phyloP scores from a whole-genome alignment of 73 alveolate genomes.

The Stentor roeselii region DNA sequence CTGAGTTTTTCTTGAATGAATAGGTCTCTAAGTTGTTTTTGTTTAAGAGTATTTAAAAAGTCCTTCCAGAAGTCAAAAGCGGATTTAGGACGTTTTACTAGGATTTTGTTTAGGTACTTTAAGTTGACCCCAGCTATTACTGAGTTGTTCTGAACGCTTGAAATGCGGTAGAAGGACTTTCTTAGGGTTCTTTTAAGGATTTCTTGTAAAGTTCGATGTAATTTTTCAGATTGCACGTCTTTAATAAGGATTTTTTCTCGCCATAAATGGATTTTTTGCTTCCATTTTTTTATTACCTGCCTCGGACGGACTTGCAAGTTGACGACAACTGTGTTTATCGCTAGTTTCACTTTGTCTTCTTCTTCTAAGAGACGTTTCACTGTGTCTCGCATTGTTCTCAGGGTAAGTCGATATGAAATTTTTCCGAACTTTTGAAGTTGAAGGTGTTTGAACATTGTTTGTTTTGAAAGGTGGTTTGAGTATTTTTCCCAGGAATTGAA shows the following conservation, averaged over 20 bases:
- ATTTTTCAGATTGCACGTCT: neutral
- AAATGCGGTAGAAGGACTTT: neutral
- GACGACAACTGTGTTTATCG: neutral
- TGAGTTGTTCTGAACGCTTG: neutral
- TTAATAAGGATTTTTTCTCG: neutral
- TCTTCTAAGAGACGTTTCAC: neutral
- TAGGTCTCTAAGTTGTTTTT: neutral
- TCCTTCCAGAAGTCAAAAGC: neutral
- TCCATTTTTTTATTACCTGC: neutral
- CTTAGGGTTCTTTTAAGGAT: neutral
- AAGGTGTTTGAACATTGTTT: no score
- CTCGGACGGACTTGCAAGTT: neutral
- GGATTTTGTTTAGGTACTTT: no score
- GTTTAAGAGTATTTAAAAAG: neutral
- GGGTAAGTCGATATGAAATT: neutral
- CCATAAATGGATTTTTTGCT: neutral
- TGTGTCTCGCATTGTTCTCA: neutral
- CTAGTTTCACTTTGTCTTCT: neutral
- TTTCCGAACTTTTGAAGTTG: neutral
- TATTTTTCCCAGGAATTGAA: neutral
- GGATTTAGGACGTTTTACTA: neutral
- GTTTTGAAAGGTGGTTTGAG: neutral
- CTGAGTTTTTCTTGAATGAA: neutral
- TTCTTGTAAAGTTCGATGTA: no score
- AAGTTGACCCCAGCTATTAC: neutral